Evolutionary conservation across 2,329 filamentous ascomycete species (phyloP), one percentile per base, ranked within the genome.

Genomic region (Huntiella omanensis): DNA sequence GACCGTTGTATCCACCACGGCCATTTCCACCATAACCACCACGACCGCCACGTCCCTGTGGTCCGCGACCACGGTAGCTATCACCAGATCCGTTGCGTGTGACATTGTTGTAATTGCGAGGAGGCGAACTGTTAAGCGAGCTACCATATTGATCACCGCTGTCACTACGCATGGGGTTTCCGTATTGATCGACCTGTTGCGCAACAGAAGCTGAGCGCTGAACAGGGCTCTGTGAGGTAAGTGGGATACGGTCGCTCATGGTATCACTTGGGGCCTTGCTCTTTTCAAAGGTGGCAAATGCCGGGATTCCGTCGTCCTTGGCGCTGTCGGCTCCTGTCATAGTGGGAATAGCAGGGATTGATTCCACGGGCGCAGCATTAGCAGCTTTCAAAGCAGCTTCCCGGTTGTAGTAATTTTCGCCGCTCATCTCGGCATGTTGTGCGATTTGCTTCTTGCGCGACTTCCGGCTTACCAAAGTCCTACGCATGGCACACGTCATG

Each of bases 361-460:
- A 72, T 51, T 80, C 70, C 6, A 7, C 22, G 51, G 68, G 63
- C 32, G 63, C 58, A 2, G 63, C 59, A 3, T 62, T 59, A 35
- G 62, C 55, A 33, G 67, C 58, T 50, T 75, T 70, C 43, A 66
- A 63, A 51, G 74, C 69, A 34, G 66, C 70, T 60, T 80, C 75
- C 49, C 79, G 71, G 55, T 79, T 81, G 62, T 92, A 95, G 59
- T 81, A 95, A 57, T 87, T 91, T 56, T 91, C 78, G 22, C 88
- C 88, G 59, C 83, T 96, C 87, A 96, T 96, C 59, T 96, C 87
- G 5, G 87, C 84, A 58, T 96, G 94, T 60, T 92, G 83, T 2
- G 78, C 85, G 58, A 96, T 92, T 40, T 85, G 76, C 66, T 80
- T 84, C 69, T 91, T 87, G 51, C 87, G 75, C n/a, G 87, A 83